phyloP scores from a whole-genome alignment of 495 filamentous ascomycete genomes.

The Talaromyces borbonicus region DNA sequence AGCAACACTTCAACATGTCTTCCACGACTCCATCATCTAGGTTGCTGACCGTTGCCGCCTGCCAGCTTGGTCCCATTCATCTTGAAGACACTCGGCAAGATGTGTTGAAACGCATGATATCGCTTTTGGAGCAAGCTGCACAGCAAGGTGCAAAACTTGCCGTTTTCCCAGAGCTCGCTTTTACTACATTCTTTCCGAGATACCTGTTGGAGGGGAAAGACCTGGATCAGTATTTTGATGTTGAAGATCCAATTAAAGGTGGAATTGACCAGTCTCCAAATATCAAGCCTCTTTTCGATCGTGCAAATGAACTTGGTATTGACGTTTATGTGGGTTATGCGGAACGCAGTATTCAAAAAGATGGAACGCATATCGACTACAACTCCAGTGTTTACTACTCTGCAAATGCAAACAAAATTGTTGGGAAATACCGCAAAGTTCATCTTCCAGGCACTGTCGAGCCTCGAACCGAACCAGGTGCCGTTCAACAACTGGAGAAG shows the following conservation, averaged over 20 bases:
- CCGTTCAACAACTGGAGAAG: slow-evolving; percentile 41
- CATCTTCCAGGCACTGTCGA: slow-evolving; percentile 39
- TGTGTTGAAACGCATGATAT: slow-evolving; percentile 30
- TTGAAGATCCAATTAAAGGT: slow-evolving; percentile 17
- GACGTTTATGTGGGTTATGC: slow-evolving; percentile 41
- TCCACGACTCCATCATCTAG: slow-evolving; percentile 4
- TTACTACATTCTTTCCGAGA: slow-evolving; percentile 43
- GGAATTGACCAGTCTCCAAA: slow-evolving; percentile 20
- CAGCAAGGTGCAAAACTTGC: slow-evolving; percentile 28
- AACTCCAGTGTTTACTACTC: slow-evolving; percentile 40
- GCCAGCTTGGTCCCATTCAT: slow-evolving; percentile 33
- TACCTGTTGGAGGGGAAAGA: slow-evolving; percentile 25
- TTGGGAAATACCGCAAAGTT: slow-evolving; percentile 41
- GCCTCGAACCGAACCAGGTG: slow-evolving; percentile 32
- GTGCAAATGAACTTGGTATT: slow-evolving; percentile 26
- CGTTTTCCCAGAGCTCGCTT: slow-evolving; percentile 37
- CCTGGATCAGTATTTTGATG: slow-evolving; percentile 35
- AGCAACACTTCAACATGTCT: background rate
- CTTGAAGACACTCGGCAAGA: slow-evolving; percentile 21
- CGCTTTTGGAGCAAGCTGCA: slow-evolving; percentile 27
- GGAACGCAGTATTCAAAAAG: slow-evolving; percentile 17
- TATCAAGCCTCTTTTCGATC: slow-evolving; percentile 36
- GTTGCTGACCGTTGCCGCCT: slow-evolving; percentile 23
- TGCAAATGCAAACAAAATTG: slow-evolving; percentile 23
- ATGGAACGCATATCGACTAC: slow-evolving; percentile 25